phyloP scores from a whole-genome alignment of 1,139 yeast genomes.

The Hansenula lynferdii region DNA sequence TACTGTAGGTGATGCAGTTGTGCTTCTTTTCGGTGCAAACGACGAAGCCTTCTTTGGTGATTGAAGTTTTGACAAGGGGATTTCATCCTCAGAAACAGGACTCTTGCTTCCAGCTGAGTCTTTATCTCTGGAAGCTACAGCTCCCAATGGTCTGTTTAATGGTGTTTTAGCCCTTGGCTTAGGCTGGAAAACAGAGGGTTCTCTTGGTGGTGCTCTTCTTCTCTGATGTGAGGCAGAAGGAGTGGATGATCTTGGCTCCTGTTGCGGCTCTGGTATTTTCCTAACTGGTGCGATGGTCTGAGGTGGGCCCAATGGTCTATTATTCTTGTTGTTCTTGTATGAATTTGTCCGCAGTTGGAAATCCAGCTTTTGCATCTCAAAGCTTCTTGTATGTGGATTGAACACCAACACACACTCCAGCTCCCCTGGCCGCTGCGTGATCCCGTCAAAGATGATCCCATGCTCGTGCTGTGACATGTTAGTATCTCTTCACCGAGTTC shows the following conservation, averaged over 20 bases:
- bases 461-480: slow-evolving; percentile 1
- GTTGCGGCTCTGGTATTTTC: too few species aligned
- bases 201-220: slow-evolving; percentile 10
- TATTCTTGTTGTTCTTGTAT: too few species aligned
- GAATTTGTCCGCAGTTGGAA: slow-evolving; percentile 7
- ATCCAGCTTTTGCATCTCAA: slow-evolving; percentile 15
- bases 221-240: too few species aligned
- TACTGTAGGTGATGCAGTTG: too few species aligned
- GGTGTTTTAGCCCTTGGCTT: slow-evolving; percentile 17
- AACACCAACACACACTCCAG: slow-evolving; percentile 15
- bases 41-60: slow-evolving; percentile 8
- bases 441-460: slow-evolving; percentile 12
- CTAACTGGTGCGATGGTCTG: too few species aligned
- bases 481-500: neutral
- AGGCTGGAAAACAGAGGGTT: slow-evolving; percentile 21
- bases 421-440: slow-evolving; percentile 5
- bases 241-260: neutral
- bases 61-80: slow-evolving; percentile 9
- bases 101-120: too few species aligned
- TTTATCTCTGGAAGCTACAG: too few species aligned
- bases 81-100: slow-evolving; percentile 13
- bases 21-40: too few species aligned
- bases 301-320: too few species aligned
- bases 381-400: slow-evolving; percentile 9
- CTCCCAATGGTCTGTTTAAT: slow-evolving; percentile 2